Base-by-base conservation (phyloP, 1,284 basidiomycete species). In the Apiotrichum montevideense region DNA sequence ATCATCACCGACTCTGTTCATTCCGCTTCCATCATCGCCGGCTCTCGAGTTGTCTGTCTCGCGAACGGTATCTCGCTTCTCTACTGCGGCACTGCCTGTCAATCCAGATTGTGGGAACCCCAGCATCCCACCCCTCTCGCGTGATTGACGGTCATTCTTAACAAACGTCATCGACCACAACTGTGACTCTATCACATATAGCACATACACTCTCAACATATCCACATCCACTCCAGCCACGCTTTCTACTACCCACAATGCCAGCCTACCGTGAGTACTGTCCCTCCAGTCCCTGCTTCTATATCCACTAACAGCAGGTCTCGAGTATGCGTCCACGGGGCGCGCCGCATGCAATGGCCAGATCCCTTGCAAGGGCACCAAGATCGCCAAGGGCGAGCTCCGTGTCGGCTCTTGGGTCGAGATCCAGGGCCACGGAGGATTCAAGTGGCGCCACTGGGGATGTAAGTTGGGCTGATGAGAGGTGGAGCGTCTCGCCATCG, bases 341-440 rank as follows among this genome's bases (percentile, higher is more conserved):
- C 82, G 90, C 55, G 80, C 91, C 29, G 86, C 85, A 72, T 95
- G 90, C 79, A 91, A 89, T 80, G 90, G 90, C 40, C 83, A 84
- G 48, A 87, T 87, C 75, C 91, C 91, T 59, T 95, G 90, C 76
- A 66, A 70, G 83, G 89, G 89, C 46, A 88, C 84, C 29, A 67
- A 80, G 47, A 87, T 95, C 62, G 67, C 57, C 4, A 94, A 94
- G 76, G 88, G 84, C 55, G 78, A 81, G 42, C 71, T 95, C 42
- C 81, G 90, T 32, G 71, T 90, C 39, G 91, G 89, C 34, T 81
- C 82, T n/a, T 67, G 89, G 54, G 84, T 90, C 54, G 88, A 91
- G 61, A 80, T 91, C 67, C 79, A 44, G 45, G 91, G 88, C 52
- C 81, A 83, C 64, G 84, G 84, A 2, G 80, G 73, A 58, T 88